Base-by-base conservation (phyloP, 2,329 filamentous ascomycete genomes). In the Penicillium sp. region DNA sequence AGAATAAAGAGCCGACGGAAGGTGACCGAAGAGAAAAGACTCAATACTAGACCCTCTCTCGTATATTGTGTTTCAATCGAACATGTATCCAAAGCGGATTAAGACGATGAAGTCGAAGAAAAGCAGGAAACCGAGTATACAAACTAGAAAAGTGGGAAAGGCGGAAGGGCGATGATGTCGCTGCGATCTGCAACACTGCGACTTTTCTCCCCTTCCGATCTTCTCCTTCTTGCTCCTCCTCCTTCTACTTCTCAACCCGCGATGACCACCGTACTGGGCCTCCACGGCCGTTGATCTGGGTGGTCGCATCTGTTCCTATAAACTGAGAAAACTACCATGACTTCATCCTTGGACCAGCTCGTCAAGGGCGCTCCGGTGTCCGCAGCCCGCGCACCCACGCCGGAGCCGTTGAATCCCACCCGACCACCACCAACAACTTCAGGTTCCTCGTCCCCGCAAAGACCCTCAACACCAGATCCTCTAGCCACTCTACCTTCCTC, bases 331-430 rank as follows among this genome's bases (percentile, higher is more conserved):
- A 17, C 24, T 22, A 75, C 68, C 65, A 90, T 90, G 87, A 82
- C 86, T 70, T 85, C 89, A 75, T 82, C 77, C 64, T 84, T 96
- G 74, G 93, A 97, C 81, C 92, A 93, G 72, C 86, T 97, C 72
- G 92, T 98, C 81, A 98, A 97, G 81, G 94, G 93, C 73, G 89
- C 92, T 54, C 90, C 92, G 61, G 82, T 88, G 61, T 85, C 89
- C 56, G 47, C 58, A 50, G 61, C 60, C 53, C 62, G 63, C 50
- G 56, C 77, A 17, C 59, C 70, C 15, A 63, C 70, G 10, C 66
- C 70, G 24, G 72, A 74, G 45, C 65, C 71, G 62, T 66, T 71
- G 66, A 58, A 61, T 60, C 42, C 54, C 42, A 56, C 54, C 40
- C 38, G 24, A 47, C 35, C 68, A 26, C 54, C 61, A 53, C 54